phyloP scores from a whole-genome alignment of 768 basidiomycete species.

The Dacryopinax primogenitus region DNA sequence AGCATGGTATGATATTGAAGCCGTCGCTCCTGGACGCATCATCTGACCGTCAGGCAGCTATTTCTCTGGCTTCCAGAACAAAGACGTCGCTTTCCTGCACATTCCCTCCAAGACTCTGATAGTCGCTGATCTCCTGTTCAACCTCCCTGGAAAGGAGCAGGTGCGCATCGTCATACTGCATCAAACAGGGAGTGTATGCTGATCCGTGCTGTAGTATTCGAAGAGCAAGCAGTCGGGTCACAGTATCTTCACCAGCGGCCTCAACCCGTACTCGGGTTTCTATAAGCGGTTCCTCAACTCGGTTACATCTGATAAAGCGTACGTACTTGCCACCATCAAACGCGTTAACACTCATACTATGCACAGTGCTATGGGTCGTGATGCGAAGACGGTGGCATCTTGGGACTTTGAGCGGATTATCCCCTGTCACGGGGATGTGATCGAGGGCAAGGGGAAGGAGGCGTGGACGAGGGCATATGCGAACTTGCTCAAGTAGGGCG shows the following conservation, averaged over 20 bases:
- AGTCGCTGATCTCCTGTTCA: slow-evolving; percentile 72
- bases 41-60: slow-evolving; percentile 34
- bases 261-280: neutral
- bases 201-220: neutral
- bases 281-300: neutral
- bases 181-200: neutral
- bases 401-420: slow-evolving; percentile 71
- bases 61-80: slow-evolving; percentile 56
- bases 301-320: slow-evolving; percentile 26
- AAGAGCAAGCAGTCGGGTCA: neutral
- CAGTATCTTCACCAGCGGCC: neutral
- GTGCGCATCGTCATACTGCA: slow-evolving; percentile 9
- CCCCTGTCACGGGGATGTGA: slow-evolving; percentile 60
- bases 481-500: slow-evolving; percentile 19
- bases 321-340: slow-evolving; percentile 15
- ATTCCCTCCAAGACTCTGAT: slow-evolving; percentile 55
- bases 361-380: slow-evolving; percentile 39
- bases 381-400: slow-evolving; percentile 47
- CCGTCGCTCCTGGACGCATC: neutral
- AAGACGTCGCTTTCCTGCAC: slow-evolving; percentile 78
- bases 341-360: slow-evolving; percentile 23
- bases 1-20: slow-evolving; percentile 32
- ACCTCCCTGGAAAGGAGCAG: slow-evolving; percentile 69
- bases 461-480: slow-evolving; percentile 40
- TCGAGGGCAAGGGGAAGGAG: slow-evolving; percentile 46